These are phyloP conservation scores for Aspergillus ostianus DNA, from an alignment of 495 filamentous ascomycete genomes.

Conservation along the genomic window DNA sequence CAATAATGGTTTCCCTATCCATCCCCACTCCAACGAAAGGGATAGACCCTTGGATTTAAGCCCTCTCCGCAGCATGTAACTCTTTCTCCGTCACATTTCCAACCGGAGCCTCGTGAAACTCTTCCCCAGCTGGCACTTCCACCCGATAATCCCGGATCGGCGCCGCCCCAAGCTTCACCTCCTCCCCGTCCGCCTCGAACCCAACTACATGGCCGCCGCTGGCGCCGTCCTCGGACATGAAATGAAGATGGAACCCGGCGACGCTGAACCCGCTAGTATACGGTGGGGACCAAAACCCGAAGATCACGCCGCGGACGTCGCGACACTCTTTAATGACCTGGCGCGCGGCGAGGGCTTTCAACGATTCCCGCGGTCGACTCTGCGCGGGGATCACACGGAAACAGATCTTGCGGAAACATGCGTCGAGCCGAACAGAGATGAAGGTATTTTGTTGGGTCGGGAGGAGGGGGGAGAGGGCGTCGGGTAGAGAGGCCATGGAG, in stretches of 20 bases:
- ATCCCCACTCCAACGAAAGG: no score
- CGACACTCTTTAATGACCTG: slow-evolving; percentile 38
- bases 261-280: slow-evolving; percentile 50
- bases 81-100: not conserved
- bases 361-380: slow-evolving; percentile 29
- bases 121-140: slow-evolving; percentile 1
- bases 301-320: slow-evolving; percentile 38
- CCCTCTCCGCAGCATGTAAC: not conserved
- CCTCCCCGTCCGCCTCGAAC: slow-evolving; percentile 36
- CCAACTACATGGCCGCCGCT: slow-evolving; percentile 49
- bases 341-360: slow-evolving; percentile 38
- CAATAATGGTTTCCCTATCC: no score
- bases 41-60: no score
- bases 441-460: slow-evolving; percentile 17
- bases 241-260: slow-evolving; percentile 52
- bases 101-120: slow-evolving; percentile 4
- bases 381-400: slow-evolving; percentile 14
- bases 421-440: slow-evolving; percentile 13
- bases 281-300: slow-evolving; percentile 49
- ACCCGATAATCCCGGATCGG: slow-evolving; percentile 8
- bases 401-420: not conserved
- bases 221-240: slow-evolving; percentile 42
- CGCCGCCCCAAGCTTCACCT: slow-evolving; percentile 33
- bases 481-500: slow-evolving; percentile 2
- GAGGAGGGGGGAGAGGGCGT: slow-evolving; percentile 15